Evolutionary conservation across 495 filamentous ascomycete species (phyloP), one percentile per base, ranked within the genome.

Genomic region (Annulohypoxylon stygium): DNA sequence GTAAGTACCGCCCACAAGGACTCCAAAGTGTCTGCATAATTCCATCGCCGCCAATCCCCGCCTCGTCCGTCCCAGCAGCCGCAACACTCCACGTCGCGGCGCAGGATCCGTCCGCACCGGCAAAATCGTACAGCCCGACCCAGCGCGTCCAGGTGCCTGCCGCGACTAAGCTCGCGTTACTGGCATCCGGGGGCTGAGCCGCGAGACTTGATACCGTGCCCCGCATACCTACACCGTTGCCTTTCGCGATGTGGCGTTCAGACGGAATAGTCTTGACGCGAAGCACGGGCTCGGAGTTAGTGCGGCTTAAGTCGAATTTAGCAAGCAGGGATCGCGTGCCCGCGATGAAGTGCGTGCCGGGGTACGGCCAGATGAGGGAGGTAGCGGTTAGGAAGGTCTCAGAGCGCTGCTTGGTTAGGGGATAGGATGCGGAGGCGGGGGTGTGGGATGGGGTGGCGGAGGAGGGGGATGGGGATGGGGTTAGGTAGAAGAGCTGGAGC

Each of bases 1-100:
- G 90, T 36, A 99, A 81, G 81, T 97, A 98, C 67, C 89, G 83
- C n/a, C 93, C 95, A 82, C 93, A 95, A 0, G 89, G 87, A 72
- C 92, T 95, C 95, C 93, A 97, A 2, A 85, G 57, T 11, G 93
- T 83, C 73, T 96, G 91, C 33, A 89, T 91, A 18, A 98, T 79
- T 2, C 96, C 95, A 0, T 80, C 81, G 0, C 93, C 93, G 1
- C 86, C 86, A 2, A 90, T 82, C 2, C 25, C 62, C 1, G 65
- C 61, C 0, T 72, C 75, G 16, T 80, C 70, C 11, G 73, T 73
- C 12, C 79, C 81, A 0, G 83, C 85, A 3, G 84, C 67, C 4
- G 78, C 77, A 23, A 88, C 73, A 12, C 81, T 81, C 83, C 93
- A 97, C 2, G 89, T 89, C 0, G 92, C 90, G 12, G 94, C 84